Base-by-base conservation (phyloP, 805 yeast genomes). In the Schwanniomyces occidentalis region DNA sequence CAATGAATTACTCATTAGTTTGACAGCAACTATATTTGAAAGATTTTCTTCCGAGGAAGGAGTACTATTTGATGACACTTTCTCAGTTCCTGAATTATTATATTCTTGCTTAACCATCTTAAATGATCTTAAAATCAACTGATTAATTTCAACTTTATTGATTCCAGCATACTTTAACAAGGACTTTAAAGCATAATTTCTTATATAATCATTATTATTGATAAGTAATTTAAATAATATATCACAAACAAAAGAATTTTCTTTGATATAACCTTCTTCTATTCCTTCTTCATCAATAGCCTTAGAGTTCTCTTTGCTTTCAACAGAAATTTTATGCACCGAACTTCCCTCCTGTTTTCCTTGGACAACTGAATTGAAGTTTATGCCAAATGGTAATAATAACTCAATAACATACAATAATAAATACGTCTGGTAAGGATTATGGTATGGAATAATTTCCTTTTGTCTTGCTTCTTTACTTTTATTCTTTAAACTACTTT, bases 341-440 rank as follows among this genome's bases (percentile, higher is more conserved):
- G 34, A 38, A 7, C 25, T 27, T 8, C 35, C 42, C 4, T 39
- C 42, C 8, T 22, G 37, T 33, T 23, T 30, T 13, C 34, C 34
- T n/a, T 31, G 27, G 12, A 48, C 39, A 17, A 51, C 45, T 1
- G 65, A 45, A 23, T 52, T 49, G 30, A 62, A 64, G 34, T 55
- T 61, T 8, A 61, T 45, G 1, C 71, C 71, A 41, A 49, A 63
- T 1, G 71, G 70, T 15, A 64, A 38, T 8, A 68, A 46, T 19
- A 46, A 35, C 16, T 59, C 61, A 16, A 64, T 46, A 2, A 65
- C 52, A 13, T 43, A 40, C 28, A 66, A 48, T 13, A 65, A 45
- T 10, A 66, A 43, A 27, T 39, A 45, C 19, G 59, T 35, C 34
- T 69, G 74, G 35, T 58, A 65, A 0, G 66, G 45, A 35, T 69